Conservation (phyloP, 805 yeast genomes). For the Jamesozyma lodderae region DNA sequence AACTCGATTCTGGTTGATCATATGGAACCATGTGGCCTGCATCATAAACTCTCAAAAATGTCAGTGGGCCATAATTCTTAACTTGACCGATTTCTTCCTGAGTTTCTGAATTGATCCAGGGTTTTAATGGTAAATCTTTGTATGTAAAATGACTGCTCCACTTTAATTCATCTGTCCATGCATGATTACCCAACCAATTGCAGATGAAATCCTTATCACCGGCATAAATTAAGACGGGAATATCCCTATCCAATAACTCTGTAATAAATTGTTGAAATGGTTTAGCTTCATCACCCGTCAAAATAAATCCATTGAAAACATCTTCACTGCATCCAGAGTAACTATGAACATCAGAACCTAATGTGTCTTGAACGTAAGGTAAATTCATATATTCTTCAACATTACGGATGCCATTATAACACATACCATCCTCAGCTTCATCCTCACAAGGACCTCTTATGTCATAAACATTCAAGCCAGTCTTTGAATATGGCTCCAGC, state of each 20-base stretch:
- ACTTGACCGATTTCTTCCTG: slow-evolving; percentile 56
- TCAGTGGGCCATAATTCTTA: slow-evolving; percentile 59
- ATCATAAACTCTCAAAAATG: slow-evolving; percentile 66
- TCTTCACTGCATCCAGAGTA: slow-evolving; percentile 62
- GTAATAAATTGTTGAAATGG: slow-evolving; percentile 73
- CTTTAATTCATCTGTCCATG: slow-evolving; percentile 62
- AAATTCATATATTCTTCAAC: slow-evolving; percentile 67
- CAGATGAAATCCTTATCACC: slow-evolving; percentile 91
- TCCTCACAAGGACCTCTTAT: slow-evolving; percentile 72
- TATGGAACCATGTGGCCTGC: slow-evolving; percentile 94
- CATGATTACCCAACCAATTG: slow-evolving; percentile 86
- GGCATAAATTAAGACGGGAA: slow-evolving; percentile 85
- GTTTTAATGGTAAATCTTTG: slow-evolving; percentile 32
- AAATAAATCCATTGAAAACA: slow-evolving; percentile 57
- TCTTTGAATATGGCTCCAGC: slow-evolving; percentile 58
- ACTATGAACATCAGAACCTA: slow-evolving; percentile 76
- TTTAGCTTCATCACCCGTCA: slow-evolving; percentile 77
- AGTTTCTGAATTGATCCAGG: slow-evolving; percentile 34
- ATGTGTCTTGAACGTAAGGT: slow-evolving; percentile 58
- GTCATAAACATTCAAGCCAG: slow-evolving; percentile 84
- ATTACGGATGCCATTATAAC: slow-evolving; percentile 65
- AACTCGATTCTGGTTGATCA: slow-evolving; percentile 70
- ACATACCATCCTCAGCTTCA: slow-evolving; percentile 46
- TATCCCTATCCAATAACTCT: slow-evolving; percentile 54
- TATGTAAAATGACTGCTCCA: slow-evolving; percentile 54